These are phyloP conservation scores for Sporobolomyces roseus DNA, from an alignment of 768 basidiomycete species.

Conservation along the genomic window DNA sequence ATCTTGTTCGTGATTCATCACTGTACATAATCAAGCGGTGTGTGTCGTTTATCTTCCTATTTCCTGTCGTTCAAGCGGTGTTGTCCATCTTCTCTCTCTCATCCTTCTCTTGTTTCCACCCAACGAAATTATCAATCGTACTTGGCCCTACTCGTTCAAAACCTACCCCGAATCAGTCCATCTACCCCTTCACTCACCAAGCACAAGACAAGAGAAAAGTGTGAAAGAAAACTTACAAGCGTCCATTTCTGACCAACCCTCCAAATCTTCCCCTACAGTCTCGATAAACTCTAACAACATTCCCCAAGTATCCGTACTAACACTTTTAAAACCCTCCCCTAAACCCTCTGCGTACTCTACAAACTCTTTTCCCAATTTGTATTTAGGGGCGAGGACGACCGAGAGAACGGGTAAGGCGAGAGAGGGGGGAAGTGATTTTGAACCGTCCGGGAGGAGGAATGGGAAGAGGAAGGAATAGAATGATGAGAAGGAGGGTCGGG, in stretches of 20 bases:
- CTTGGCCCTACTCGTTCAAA: slow-evolving; percentile 70
- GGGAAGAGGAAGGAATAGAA: slow-evolving; percentile 69
- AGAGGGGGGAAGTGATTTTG: slow-evolving; percentile 50
- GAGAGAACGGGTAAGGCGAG: slow-evolving; percentile 71
- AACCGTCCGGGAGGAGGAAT: slow-evolving; percentile 69
- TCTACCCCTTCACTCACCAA: neutral
- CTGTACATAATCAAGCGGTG: neutral
- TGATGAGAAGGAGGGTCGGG: slow-evolving; percentile 59
- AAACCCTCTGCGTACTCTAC: slow-evolving; percentile 65
- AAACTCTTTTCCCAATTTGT: slow-evolving; percentile 64
- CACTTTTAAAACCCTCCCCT: slow-evolving; percentile 64
- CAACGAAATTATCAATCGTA: slow-evolving; percentile 71
- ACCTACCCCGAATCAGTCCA: slow-evolving; percentile 6
- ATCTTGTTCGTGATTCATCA: too few relatives aligned
- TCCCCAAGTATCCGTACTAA: slow-evolving; percentile 78
- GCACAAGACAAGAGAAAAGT: too few relatives aligned
- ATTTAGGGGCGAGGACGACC: slow-evolving; percentile 66
- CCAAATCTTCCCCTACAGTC: slow-evolving; percentile 59
- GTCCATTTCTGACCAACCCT: slow-evolving; percentile 70
- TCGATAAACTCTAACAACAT: slow-evolving; percentile 75
- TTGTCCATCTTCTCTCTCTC: too few relatives aligned
- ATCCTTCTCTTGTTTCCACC: slow-evolving; percentile 56
- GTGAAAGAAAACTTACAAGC: slow-evolving; percentile 52
- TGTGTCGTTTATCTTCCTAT: neutral
- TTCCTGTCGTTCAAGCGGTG: neutral